Percentiles rank a stretch among this genome's conserved stretches.
Evolutionary conservation across 176 grass and related monocot genomes (phyloP).

Genomic region (Musa troglodytarum): DNA sequence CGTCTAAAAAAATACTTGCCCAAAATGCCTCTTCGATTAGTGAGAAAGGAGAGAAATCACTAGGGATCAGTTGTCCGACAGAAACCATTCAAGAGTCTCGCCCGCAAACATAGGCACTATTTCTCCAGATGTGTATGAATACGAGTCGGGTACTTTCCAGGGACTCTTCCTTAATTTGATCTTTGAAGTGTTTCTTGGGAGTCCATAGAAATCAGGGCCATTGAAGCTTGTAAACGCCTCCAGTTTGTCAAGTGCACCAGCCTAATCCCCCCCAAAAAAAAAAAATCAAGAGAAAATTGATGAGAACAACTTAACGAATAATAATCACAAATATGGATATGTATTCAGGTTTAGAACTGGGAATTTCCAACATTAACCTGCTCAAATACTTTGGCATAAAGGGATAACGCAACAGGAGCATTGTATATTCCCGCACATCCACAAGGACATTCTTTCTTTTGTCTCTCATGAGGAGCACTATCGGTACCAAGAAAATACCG

Average conservation of each 20-base stretch:
- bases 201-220: slow-evolving; percentile 92
- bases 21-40: no score
- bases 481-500: slow-evolving; percentile 86
- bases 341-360: not conserved
- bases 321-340: not conserved
- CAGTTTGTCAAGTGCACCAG: slow-evolving; percentile 68
- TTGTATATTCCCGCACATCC: slow-evolving; percentile 94
- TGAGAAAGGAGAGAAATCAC: not conserved
- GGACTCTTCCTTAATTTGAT: slow-evolving; percentile 53
- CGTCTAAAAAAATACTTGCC: no score
- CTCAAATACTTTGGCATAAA: slow-evolving; percentile 90
- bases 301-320: no score
- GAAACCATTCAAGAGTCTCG: slow-evolving; percentile 61
- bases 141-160: slow-evolving; percentile 69
- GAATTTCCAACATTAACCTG: slow-evolving; percentile 43
- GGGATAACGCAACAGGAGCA: slow-evolving; percentile 72
- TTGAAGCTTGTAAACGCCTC: slow-evolving; percentile 95
- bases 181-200: slow-evolving; percentile 65
- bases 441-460: slow-evolving; percentile 78
- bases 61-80: slow-evolving; percentile 24
- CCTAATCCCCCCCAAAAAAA: slow-evolving; percentile 34
- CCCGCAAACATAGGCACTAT: slow-evolving; percentile 77
- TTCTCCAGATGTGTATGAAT: slow-evolving; percentile 44
- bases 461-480: slow-evolving; percentile 78
- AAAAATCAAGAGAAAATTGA: not conserved